Conservation (phyloP, 257 asterid species). For the Scutellaria minor region DNA sequence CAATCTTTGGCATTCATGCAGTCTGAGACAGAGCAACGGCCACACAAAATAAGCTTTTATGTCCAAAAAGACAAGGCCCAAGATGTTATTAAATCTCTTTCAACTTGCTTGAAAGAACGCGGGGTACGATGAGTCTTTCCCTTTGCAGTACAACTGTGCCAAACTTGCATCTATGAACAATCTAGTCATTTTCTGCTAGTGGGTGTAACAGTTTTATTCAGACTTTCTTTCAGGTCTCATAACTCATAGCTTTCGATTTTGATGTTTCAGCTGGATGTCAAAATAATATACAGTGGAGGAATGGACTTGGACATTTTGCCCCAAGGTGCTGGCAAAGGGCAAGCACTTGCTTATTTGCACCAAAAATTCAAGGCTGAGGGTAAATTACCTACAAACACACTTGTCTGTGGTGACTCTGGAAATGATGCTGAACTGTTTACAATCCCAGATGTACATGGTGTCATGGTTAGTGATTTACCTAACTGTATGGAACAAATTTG, state of each 20-base stretch:
- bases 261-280: constrained; percentile 79
- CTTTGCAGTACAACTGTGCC: constrained; percentile 18
- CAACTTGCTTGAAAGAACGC: constrained; percentile 56
- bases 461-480: constrained; percentile 72
- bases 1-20: constrained; percentile 48
- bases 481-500: constrained; percentile 23
- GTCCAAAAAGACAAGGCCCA: constrained; percentile 81
- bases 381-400: constrained; percentile 78
- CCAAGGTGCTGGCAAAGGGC: constrained; percentile 99
- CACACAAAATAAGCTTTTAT: constrained; percentile 92
- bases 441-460: constrained; percentile 91
- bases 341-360: constrained; percentile 96
- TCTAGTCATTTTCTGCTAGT: constrained; percentile 24
- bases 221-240: constrained; percentile 27
- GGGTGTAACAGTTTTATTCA: constrained; percentile 23
- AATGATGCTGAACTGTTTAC: constrained; percentile 93
- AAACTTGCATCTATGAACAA: constrained; percentile 22
- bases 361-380: constrained; percentile 67
- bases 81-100: constrained; percentile 63
- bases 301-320: constrained; percentile 94
- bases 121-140: constrained; percentile 68
- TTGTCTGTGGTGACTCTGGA: constrained; percentile 98
- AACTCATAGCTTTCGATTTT: constrained; percentile 29
- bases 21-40: constrained; percentile 97
- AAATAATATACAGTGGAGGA: constrained; percentile 98